These are phyloP conservation scores for Raddia guianensis DNA, from an alignment of 176 grass and related monocot species.

Conservation along the genomic window DNA sequence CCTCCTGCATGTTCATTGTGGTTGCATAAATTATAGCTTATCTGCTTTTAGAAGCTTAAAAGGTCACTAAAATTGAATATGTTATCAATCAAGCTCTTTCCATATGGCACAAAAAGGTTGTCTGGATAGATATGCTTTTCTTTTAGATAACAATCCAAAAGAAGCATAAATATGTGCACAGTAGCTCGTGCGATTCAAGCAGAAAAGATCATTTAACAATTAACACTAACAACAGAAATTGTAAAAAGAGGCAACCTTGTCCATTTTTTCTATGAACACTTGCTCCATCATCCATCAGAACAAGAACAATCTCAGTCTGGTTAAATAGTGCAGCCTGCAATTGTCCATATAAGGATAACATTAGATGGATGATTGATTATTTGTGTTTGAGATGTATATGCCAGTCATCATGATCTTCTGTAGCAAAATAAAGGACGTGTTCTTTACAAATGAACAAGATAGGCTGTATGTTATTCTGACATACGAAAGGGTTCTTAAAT, in stretches of 20 bases:
- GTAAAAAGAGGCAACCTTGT: constrained; percentile 68
- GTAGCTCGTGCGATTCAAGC: not conserved
- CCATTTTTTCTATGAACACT: constrained; percentile 82
- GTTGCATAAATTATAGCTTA: not conserved
- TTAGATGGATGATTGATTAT: constrained; percentile 1
- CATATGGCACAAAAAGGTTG: not conserved
- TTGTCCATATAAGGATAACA: constrained; percentile 21
- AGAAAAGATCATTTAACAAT: not conserved
- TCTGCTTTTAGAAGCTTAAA: not conserved
- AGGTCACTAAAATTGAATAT: not conserved
- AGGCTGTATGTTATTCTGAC: constrained; percentile 13
- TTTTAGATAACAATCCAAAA: not conserved
- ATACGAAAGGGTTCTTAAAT: constrained; percentile 26
- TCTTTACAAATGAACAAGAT: constrained; percentile 26
- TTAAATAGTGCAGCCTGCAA: constrained; percentile 98
- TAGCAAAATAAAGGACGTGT: not conserved
- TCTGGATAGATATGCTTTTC: not conserved
- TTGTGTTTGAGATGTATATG: not conserved
- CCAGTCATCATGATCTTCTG: constrained; percentile 1
- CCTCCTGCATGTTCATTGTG: not conserved
- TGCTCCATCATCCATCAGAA: constrained; percentile 93
- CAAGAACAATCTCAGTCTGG: constrained; percentile 91
- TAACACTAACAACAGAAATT: not conserved
- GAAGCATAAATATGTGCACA: not conserved
- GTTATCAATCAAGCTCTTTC: constrained; percentile 3